Base-by-base conservation (phyloP, 805 yeast genomes). In the Nakazawaea ishiwadae region DNA sequence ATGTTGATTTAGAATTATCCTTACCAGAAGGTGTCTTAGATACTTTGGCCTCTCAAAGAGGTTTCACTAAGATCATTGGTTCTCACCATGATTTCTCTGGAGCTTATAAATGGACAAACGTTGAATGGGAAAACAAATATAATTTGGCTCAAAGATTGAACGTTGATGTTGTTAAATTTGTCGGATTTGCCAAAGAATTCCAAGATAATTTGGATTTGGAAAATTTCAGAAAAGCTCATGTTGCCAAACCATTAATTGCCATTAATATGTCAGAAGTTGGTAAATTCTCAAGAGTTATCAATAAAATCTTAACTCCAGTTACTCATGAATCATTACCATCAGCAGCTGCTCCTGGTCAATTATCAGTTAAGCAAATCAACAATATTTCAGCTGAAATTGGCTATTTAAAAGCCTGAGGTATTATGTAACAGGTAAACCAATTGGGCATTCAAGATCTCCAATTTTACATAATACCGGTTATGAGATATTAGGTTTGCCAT, bases 381-480 rank as follows among this genome's bases (percentile, higher is more conserved):
- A 56, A 68, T 42, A 65, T 79, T 3, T 71, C 69, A 39, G 53
- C 73, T 12, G 63, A 71, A 28, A 66, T 86, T 48, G 96, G 96
- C 31, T 79, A 79, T n/a, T 67, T 79, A 40, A 47, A 62, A 6
- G 47, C 73, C 74, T 78, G 62, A 68, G 76, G 45, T 85, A 80
- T 52, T 84, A 73, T 60, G 79, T 90, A 45, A 82, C 81, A 47
- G 98, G 98, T 5, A 64, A 69, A 10, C 97, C 98, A 38, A 73
- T 90, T 42, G 61, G 75, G 7, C 96, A 90, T 59, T 89, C 98
- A 2, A 78, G 88, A 59, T 89, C 97, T 2, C 99, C 99, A 32
- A 66, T 73, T 14, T 70, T 93, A 51, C 99, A 93, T 64, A 81
- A 81, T 53, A 74, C 95, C 3, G 88, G 84, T 21, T 93, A 83